Evolutionary conservation across 2,329 filamentous ascomycete species (phyloP).

Genomic region (Trichocomaceae sp.): DNA sequence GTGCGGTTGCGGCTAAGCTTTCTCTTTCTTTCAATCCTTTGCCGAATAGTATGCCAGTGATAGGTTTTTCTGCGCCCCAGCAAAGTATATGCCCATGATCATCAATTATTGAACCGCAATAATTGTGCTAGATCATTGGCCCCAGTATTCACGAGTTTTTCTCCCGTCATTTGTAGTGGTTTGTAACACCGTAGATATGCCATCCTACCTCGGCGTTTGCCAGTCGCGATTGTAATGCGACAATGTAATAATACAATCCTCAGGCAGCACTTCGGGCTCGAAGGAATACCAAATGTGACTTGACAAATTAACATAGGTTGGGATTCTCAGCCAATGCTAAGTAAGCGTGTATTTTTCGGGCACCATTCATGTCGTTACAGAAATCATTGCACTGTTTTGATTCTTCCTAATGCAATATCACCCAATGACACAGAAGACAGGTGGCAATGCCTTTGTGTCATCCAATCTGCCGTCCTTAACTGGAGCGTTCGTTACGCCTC

Average conservation of each 20-base stretch:
- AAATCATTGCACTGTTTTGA: not conserved
- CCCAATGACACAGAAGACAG: slow-evolving; percentile 11
- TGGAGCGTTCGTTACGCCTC: slow-evolving; percentile 9
- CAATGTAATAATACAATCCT: not conserved
- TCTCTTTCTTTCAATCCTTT: not conserved
- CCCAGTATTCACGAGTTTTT: not conserved
- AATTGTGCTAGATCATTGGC: not conserved
- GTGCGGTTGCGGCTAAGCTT: not conserved
- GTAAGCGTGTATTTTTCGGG: slow-evolving; percentile 3
- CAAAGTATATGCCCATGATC: not conserved
- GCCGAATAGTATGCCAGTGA: not conserved
- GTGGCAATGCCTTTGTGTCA: slow-evolving; percentile 4
- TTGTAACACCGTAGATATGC: not conserved
- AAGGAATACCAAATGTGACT: not conserved
- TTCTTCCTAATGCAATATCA: slow-evolving; percentile 3
- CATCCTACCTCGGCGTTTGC: not conserved
- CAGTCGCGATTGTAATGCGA: not conserved
- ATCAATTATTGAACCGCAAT: not conserved
- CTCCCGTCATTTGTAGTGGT: not conserved
- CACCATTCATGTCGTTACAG: slow-evolving; percentile 4
- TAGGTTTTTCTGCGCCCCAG: not conserved
- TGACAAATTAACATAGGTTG: not conserved
- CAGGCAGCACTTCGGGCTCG: slow-evolving; percentile 6
- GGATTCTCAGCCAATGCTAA: slow-evolving; percentile 6
- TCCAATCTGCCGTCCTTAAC: slow-evolving; percentile 1